Evolutionary conservation across 2,329 filamentous ascomycete genomes (phyloP), one percentile per base, ranked within the genome.

Genomic region (Ophiosphaerella korrae): DNA sequence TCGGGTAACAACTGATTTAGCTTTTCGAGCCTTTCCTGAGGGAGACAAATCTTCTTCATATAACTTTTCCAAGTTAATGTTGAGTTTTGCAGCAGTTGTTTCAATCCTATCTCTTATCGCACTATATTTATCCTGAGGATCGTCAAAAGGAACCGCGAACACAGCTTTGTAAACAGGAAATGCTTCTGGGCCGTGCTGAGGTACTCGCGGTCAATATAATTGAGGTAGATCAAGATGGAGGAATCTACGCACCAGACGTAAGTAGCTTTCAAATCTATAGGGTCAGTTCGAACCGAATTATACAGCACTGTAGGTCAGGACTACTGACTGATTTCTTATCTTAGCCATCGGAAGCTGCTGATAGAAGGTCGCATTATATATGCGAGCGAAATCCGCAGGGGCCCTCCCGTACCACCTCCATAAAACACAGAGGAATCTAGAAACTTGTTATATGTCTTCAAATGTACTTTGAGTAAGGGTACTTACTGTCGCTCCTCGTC

Each of bases 121-220:
- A 0, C 29, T 6, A n/a, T 61, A 66, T 1, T 2, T 13, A 2
- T 42, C 43, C 1, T 52, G 3, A 0, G 58, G 52, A 33, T 63
- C 54, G 0, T 52, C 4, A 6, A 66, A 64, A 0, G 55, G 53
- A 1, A 51, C 21, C 0, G 31, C 26, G 9, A 49, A 53, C 0
- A 54, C 57, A 1, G 33, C 38, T 32, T 14, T 29, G 31, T 38
- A 62, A 21, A 37, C 37, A 0, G 12, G 47, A 23, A 48, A 58
- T 0, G 50, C 58, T 5, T 45, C 16, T 0, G 37, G 42, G 1
- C 60, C 62, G 14, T 47, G n/a, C 73, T 12, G 74, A 78, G 48
- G 73, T 77, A n/a, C 16, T 36, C n/a, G 34, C 16, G 16, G 14
- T 78, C 39, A 77, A 75, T 35, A 76, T 79, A 43, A 59, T 75